Evolutionary conservation across 192 early-diverging fungal species (phyloP).

Genomic region (Backusella morwellensis): DNA sequence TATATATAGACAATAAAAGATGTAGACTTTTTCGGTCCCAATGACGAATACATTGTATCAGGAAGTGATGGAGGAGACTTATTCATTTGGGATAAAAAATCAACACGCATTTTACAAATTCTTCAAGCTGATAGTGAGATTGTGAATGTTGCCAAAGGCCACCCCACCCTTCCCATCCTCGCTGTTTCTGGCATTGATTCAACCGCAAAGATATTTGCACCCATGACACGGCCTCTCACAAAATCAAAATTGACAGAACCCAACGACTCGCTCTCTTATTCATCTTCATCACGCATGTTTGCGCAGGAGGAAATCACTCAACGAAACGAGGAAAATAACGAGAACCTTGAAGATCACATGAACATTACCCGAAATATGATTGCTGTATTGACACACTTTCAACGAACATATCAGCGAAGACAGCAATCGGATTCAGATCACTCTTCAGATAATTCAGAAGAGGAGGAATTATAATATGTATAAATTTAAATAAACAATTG

Average conservation of each 20-base stretch:
- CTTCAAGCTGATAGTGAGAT: constrained; percentile 62
- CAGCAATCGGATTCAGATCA: not conserved
- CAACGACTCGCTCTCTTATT: not conserved
- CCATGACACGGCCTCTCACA: constrained; percentile 25
- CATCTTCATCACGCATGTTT: constrained; percentile 9
- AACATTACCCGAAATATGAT: not conserved
- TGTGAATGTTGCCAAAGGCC: constrained; percentile 53
- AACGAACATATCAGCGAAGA: not conserved
- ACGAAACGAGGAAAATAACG: not conserved
- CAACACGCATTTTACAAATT: constrained; percentile 59
- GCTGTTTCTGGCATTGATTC: constrained; percentile 74
- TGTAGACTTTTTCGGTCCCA: constrained; percentile 66
- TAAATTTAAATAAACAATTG: not conserved
- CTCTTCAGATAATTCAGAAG: not conserved
- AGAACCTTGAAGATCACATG: constrained; percentile 10
- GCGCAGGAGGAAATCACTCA: not conserved
- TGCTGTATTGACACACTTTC: not conserved
- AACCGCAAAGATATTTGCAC: constrained; percentile 67
- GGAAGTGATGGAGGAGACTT: constrained; percentile 76
- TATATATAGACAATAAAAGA: constrained; percentile 63
- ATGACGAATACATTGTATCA: constrained; percentile 67
- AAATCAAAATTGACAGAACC: not conserved
- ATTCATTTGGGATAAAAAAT: constrained; percentile 65
- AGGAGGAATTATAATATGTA: not conserved
- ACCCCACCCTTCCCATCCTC: constrained; percentile 52